phyloP scores from a whole-genome alignment of 768 basidiomycete species.

The Leccinellum luteum region DNA sequence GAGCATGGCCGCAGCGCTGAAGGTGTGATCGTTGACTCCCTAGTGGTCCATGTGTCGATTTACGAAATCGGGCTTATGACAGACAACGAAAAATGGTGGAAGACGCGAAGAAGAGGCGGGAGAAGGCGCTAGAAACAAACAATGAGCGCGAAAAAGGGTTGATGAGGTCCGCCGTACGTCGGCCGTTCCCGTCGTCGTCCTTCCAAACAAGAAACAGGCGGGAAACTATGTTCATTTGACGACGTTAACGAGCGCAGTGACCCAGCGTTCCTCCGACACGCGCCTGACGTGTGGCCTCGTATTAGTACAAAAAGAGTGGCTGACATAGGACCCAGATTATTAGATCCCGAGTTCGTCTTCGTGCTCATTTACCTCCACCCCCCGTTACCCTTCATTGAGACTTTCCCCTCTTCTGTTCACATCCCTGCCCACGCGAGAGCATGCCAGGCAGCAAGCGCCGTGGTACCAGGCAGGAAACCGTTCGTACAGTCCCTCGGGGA shows the following conservation, averaged over 20 bases:
- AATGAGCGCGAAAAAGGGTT: not conserved
- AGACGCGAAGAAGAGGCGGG: not conserved
- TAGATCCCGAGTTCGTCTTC: constrained; percentile 4
- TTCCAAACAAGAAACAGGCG: constrained; percentile 8
- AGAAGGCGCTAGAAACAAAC: not conserved
- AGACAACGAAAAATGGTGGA: not conserved
- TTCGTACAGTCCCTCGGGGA: constrained; percentile 6
- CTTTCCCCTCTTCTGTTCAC: not conserved
- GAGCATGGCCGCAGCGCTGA: too few relatives aligned
- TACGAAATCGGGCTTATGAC: constrained; percentile 4
- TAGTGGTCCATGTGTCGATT: not conserved
- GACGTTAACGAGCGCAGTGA: constrained; percentile 13
- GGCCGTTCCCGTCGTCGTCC: not conserved
- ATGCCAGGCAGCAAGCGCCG: constrained; percentile 22
- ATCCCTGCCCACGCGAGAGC: not conserved
- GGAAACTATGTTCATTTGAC: not conserved
- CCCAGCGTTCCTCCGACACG: constrained; percentile 17
- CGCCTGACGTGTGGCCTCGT: constrained; percentile 5
- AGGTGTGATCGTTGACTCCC: too few relatives aligned
- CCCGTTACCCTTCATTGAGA: not conserved
- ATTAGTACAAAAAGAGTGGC: constrained; percentile 21
- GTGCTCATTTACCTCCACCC: not conserved
- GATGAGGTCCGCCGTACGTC: not conserved
- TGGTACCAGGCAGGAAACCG: constrained; percentile 4
- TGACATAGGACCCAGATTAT: constrained; percentile 4